Conservation (phyloP, 768 basidiomycete genomes). For the Cystobasidium tubakii region DNA sequence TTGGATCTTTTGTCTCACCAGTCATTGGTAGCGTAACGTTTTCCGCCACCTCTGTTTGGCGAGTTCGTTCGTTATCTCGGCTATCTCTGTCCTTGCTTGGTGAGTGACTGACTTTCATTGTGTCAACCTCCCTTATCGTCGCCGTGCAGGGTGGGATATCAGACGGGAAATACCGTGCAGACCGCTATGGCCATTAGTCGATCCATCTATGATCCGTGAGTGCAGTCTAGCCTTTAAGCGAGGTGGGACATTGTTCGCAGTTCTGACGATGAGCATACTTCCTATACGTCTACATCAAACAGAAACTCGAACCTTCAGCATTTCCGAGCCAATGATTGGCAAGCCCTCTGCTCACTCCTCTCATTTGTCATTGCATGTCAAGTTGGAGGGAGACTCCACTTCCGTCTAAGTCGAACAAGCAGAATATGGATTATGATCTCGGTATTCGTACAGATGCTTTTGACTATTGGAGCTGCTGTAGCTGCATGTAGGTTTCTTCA, state of each 20-base stretch:
- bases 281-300: background rate
- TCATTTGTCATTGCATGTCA: slow-evolving; percentile 20
- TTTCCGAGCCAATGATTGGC: slow-evolving; percentile 18
- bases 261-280: background rate
- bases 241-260: no score
- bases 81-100: no score
- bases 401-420: slow-evolving; percentile 1
- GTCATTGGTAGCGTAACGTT: slow-evolving; percentile 28
- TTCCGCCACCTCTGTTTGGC: slow-evolving; percentile 25
- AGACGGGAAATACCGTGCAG: slow-evolving; percentile 32
- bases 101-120: background rate
- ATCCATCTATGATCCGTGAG: slow-evolving; percentile 3
- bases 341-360: slow-evolving; percentile 18
- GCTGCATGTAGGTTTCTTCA: background rate
- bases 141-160: slow-evolving; percentile 18
- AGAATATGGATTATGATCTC: slow-evolving; percentile 14
- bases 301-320: background rate
- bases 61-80: background rate
- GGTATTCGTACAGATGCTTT: slow-evolving; percentile 12
- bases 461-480: slow-evolving; percentile 22
- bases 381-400: slow-evolving; percentile 14
- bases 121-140: background rate
- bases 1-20: background rate
- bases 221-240: background rate
- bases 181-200: slow-evolving; percentile 18